Evolutionary conservation across 2,329 filamentous ascomycete genomes (phyloP).

Genomic region (Arthroderma sp.): DNA sequence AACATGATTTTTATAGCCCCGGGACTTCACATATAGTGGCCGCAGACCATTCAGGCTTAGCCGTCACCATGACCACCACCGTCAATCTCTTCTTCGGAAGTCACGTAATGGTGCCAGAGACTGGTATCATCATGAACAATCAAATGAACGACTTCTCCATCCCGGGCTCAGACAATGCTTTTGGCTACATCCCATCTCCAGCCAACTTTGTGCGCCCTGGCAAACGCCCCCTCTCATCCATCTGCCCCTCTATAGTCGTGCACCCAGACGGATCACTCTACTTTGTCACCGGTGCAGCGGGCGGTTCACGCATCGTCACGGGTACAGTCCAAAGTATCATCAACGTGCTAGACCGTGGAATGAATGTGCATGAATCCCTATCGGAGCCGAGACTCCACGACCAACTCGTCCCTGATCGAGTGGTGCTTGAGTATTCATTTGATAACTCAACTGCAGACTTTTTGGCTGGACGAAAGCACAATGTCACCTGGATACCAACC

Average conservation of each 20-base stretch:
- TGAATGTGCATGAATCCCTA: constrained; percentile 50
- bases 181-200: constrained; percentile 68
- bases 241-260: constrained; percentile 67
- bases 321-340: constrained; percentile 61
- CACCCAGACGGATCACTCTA: constrained; percentile 51
- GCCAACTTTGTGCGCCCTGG: constrained; percentile 69
- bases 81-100: constrained; percentile 79
- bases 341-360: constrained; percentile 54
- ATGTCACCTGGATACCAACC: constrained; percentile 54
- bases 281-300: constrained; percentile 60
- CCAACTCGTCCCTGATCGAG: constrained; percentile 60
- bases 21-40: constrained; percentile 46
- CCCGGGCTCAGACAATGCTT: constrained; percentile 62
- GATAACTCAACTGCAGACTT: constrained; percentile 51
- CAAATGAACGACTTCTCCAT: constrained; percentile 72
- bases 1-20: constrained; percentile 19
- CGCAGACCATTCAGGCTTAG: constrained; percentile 59
- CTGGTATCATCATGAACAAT: constrained; percentile 64
- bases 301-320: constrained; percentile 73
- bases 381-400: constrained; percentile 61
- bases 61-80: constrained; percentile 72
- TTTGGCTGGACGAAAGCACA: constrained; percentile 54
- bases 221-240: constrained; percentile 74
- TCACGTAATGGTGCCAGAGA: constrained; percentile 63
- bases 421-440: constrained; percentile 56